These are phyloP conservation scores for Aaosphaeria pasadenensis DNA, from an alignment of 2,329 filamentous ascomycete genomes.

Conservation along the genomic window DNA sequence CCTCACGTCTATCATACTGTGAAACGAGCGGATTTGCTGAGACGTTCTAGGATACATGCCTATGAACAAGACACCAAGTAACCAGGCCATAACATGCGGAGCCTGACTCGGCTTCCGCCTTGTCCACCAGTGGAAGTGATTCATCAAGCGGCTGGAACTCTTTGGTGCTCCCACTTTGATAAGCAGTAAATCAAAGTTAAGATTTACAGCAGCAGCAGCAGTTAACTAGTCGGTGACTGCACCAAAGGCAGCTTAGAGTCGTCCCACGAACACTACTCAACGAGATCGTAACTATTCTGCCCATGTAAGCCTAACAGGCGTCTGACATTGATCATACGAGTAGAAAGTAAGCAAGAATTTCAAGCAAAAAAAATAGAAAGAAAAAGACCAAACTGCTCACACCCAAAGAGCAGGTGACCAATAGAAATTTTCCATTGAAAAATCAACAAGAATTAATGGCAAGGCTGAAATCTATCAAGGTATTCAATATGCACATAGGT, in stretches of 20 bases:
- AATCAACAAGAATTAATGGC: too few relatives aligned
- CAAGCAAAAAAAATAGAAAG: too few relatives aligned
- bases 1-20: too few relatives aligned
- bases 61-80: constrained; percentile 42
- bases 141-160: constrained; percentile 35
- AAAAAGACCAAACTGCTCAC: too few relatives aligned
- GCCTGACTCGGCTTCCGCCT: constrained; percentile 39
- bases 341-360: too few relatives aligned
- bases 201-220: constrained; percentile 10
- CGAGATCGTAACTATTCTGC: too few relatives aligned
- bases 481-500: too few relatives aligned
- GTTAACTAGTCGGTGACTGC: constrained; percentile 10
- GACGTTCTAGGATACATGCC: constrained; percentile 29
- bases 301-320: too few relatives aligned
- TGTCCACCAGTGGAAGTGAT: constrained; percentile 25
- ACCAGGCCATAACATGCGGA: constrained; percentile 37
- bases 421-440: too few relatives aligned
- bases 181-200: constrained; percentile 46
- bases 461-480: too few relatives aligned
- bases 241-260: constrained; percentile 1
- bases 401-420: too few relatives aligned
- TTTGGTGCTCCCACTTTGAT: constrained; percentile 40
- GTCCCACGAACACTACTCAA: not conserved
- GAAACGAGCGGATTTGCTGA: constrained; percentile 1
- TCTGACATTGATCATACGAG: too few relatives aligned